Evolutionary conservation across 1,139 yeast species (phyloP), one percentile per base, ranked within the genome.

Genomic region (Geotrichum australiense): DNA sequence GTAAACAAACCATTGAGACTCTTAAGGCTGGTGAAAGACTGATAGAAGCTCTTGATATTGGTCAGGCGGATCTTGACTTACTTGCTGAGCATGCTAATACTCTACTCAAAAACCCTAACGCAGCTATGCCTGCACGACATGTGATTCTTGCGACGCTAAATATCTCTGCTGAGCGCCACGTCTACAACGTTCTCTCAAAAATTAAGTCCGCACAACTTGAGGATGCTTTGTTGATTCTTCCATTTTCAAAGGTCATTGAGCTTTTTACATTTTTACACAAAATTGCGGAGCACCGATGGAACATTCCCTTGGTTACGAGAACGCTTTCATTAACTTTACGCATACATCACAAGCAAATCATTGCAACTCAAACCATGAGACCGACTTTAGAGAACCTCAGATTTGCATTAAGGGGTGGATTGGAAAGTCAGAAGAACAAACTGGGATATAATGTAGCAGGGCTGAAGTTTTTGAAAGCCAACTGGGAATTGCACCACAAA

Each of bases 1-100:
- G 78, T 35, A 80, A 80, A 52, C 96, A 87, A 62, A 87, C 96
- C 0, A 69, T 81, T 58, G 98, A 91, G 56, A 83, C 96, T 1
- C 72, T 91, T 55, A 91, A 91, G 62, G 93, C 96, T 0, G 96
- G 98, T 52, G 99, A 91, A 63, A 80, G 80, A 54, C 66, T 91
- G 39, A 80, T 87, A 74, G 98, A 91, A 58, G 96, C 97, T 0
- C 67, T 91, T 37, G 97, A 91, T 51, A 69, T 89, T 50, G 94
- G 94, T 2, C 65, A 68, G 23, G 77, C 74, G 45, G 96, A 87
- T 53, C 65, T 85, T 32, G 78, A 74, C 33, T 75, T 75, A n/a
- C 58, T 62, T 23, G 75, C 70, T 43, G 72, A 70, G 40, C 79
- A 80, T 54, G 58, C 63, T 33, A 55, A 52, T 71, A 73, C 54